phyloP scores from a whole-genome alignment of 2,329 filamentous ascomycete genomes.

The Thielaviopsis ethacetica region DNA sequence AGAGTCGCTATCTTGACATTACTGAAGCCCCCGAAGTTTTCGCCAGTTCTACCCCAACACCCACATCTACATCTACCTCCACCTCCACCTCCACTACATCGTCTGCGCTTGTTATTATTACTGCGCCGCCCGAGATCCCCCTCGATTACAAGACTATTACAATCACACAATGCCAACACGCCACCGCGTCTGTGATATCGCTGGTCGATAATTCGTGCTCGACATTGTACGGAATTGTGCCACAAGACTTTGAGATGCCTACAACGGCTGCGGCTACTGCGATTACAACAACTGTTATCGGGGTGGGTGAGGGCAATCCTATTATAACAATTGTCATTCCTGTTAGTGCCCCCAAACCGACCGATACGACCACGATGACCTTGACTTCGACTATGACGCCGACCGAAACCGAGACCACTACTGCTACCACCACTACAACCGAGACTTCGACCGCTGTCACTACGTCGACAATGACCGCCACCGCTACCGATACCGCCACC shows the following conservation, averaged over 20 bases:
- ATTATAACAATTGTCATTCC: slow-evolving; percentile 9
- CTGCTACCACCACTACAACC: background rate
- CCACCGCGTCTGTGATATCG: background rate
- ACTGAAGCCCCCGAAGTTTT: slow-evolving; percentile 1
- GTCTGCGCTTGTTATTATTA: background rate
- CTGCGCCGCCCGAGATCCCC: slow-evolving; percentile 2
- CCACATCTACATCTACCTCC: background rate
- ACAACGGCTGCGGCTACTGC: background rate
- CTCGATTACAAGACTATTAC: slow-evolving; percentile 9
- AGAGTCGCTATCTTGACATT: slow-evolving; percentile 1
- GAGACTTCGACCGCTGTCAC: background rate
- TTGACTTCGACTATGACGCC: background rate
- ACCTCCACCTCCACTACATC: background rate
- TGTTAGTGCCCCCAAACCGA: background rate
- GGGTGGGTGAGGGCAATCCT: slow-evolving; percentile 3
- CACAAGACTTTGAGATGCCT: slow-evolving; percentile 3
- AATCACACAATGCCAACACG: slow-evolving; percentile 6
- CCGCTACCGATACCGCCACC: background rate
- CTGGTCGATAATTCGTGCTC: background rate
- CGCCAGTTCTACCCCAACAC: background rate
- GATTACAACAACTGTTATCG: slow-evolving; percentile 7
- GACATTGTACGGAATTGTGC: slow-evolving; percentile 6
- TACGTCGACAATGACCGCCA: background rate
- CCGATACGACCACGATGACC: background rate
- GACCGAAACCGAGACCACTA: background rate